Percentiles rank a stretch among this genome's conserved stretches.
Conservation (phyloP, 768 basidiomycete genomes). For the Boletus bicolor region DNA sequence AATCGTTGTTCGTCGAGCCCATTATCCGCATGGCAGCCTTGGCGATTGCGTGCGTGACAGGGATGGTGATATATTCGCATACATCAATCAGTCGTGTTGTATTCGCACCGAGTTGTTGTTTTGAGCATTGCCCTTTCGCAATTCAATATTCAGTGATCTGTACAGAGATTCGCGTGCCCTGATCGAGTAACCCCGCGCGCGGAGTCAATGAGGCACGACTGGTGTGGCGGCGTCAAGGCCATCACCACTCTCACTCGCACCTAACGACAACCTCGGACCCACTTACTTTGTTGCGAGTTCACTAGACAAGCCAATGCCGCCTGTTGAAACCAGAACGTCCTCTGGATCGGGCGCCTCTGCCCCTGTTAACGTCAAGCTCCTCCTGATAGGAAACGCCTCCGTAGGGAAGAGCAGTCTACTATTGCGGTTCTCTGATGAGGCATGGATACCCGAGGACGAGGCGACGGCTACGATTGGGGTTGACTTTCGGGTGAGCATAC, state of each 20-base stretch:
- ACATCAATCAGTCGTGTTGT: constrained; percentile 6
- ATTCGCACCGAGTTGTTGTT: not conserved
- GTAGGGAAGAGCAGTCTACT: constrained; percentile 93
- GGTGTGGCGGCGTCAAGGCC: not conserved
- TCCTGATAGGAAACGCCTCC: constrained; percentile 83
- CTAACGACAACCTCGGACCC: not conserved
- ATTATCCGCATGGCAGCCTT: not conserved
- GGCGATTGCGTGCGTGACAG: not conserved
- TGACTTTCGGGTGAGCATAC: constrained; percentile 68
- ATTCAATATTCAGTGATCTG: not conserved
- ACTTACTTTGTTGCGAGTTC: not conserved
- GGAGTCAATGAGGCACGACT: constrained; percentile 22
- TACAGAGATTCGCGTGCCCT: not conserved
- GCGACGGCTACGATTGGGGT: constrained; percentile 82
- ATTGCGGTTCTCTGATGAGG: constrained; percentile 94
- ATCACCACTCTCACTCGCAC: not conserved
- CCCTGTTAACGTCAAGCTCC: constrained; percentile 72
- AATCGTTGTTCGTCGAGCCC: not conserved
- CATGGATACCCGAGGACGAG: constrained; percentile 91
- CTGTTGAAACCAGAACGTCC: constrained; percentile 21
- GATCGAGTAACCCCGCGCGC: constrained; percentile 20
- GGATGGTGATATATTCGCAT: constrained; percentile 4
- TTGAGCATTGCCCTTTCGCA: not conserved
- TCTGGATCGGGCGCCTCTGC: constrained; percentile 25
- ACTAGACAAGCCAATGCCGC: constrained; percentile 10